Evolutionary conservation across 108 stramenopile genomes (phyloP).

Genomic region (Nitzschia inconspicua): DNA sequence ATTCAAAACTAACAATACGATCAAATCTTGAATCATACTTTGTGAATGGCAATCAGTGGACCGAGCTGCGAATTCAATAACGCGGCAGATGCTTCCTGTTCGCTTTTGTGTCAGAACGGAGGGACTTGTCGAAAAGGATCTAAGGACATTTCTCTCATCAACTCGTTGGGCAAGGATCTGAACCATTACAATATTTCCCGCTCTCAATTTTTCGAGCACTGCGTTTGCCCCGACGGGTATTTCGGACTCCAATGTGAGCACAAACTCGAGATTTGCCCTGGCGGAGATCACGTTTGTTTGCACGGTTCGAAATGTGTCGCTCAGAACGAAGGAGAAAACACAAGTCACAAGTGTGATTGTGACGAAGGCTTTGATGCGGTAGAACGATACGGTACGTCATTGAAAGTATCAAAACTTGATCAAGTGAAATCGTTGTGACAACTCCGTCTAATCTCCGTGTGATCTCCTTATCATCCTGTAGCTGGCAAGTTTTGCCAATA

Average conservation of each 20-base stretch:
- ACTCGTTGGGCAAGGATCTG: constrained; percentile 18
- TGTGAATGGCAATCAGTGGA: constrained; percentile 16
- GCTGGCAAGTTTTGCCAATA: constrained; percentile 35
- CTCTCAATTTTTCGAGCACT: constrained; percentile 49
- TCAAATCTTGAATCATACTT: not conserved
- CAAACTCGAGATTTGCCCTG: constrained; percentile 45
- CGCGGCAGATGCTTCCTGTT: constrained; percentile 16
- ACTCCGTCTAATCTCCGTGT: not conserved
- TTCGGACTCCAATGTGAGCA: constrained; percentile 52
- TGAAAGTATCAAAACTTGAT: constrained; percentile 9
- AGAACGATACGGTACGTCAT: constrained; percentile 10
- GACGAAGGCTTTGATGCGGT: constrained; percentile 16
- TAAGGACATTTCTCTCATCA: constrained; percentile 29
- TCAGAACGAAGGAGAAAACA: constrained; percentile 3
- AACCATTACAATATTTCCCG: constrained; percentile 8
- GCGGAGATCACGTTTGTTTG: constrained; percentile 47
- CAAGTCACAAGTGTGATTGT: constrained; percentile 42
- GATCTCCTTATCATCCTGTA: not conserved
- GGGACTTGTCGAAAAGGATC: constrained; percentile 37
- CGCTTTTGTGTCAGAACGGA: constrained; percentile 32
- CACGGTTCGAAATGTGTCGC: constrained; percentile 48
- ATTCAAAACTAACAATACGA: no score
- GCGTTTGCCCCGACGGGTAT: constrained; percentile 47
- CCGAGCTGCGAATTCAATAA: constrained; percentile 34
- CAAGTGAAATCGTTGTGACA: constrained; percentile 8